Evolutionary conservation across 495 filamentous ascomycete species (phyloP).

Genomic region (Aspergillus kassunensis): DNA sequence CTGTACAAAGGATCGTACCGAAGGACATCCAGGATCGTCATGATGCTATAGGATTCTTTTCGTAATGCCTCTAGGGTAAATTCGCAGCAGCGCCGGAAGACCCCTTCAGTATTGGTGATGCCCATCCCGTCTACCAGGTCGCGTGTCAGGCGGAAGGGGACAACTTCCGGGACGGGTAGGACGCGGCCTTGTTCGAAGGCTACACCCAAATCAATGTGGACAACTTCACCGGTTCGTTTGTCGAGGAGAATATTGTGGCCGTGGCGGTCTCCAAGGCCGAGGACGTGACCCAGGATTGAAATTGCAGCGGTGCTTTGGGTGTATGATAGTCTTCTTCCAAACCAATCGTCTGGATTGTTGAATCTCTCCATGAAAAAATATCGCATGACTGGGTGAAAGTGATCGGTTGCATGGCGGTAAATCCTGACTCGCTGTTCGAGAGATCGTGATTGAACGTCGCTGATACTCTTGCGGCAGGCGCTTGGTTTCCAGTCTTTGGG

Average conservation of each 20-base stretch:
- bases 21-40: conserved; percentile 93
- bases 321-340: conserved; percentile 78
- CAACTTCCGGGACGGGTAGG: conserved; percentile 87
- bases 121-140: conserved; percentile 98
- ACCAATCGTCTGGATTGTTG: conserved; percentile 94
- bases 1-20: conserved; percentile 94
- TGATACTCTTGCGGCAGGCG: conserved; percentile 72
- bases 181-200: conserved; percentile 95
- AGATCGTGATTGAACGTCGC: conserved; percentile 61
- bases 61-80: conserved; percentile 92
- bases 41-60: conserved; percentile 89
- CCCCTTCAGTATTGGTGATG: conserved; percentile 89
- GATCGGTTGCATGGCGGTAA: conserved; percentile 69
- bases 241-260: conserved; percentile 96
- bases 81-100: conserved; percentile 94
- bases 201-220: conserved; percentile 95
- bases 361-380: conserved; percentile 98
- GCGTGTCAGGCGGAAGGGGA: conserved; percentile 91
- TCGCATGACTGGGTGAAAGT: conserved; percentile 89
- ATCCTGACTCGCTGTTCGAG: conserved; percentile 65
- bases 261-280: conserved; percentile 94
- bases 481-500: conserved; percentile 77
- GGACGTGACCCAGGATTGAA: conserved; percentile 88
- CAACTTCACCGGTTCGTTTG: conserved; percentile 82
- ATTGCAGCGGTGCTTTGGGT: conserved; percentile 90